Conservation (phyloP, 2,329 filamentous ascomycete species). For the Botrytis pseudocinerea region DNA sequence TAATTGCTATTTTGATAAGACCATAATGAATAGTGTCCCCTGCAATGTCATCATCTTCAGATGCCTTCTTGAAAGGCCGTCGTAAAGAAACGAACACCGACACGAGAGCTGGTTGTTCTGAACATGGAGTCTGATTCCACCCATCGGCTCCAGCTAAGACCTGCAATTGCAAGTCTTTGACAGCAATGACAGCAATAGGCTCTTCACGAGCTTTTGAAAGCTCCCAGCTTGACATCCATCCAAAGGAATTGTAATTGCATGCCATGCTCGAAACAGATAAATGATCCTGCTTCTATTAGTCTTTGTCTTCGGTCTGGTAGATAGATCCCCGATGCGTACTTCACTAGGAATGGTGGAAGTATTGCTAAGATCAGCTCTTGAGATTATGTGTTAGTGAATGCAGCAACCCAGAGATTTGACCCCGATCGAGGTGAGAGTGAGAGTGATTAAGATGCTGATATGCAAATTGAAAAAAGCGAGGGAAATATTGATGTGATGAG, state of each 20-base stretch:
- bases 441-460: not conserved
- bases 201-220: not conserved
- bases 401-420: not conserved
- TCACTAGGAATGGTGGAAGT: not conserved
- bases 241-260: accelerated
- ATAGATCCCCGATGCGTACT: not conserved
- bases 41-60: conserved; percentile 59
- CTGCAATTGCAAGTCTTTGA: conserved; percentile 1
- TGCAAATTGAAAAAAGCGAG: not conserved
- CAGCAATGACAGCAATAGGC: conserved; percentile 6
- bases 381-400: not conserved
- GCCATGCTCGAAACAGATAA: not conserved
- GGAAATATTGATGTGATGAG: not conserved
- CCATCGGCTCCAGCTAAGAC: conserved; percentile 50
- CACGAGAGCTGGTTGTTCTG: conserved; percentile 62
- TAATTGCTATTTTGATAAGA: conserved; percentile 64
- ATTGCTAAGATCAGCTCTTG: not conserved
- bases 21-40: conserved; percentile 77
- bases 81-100: conserved; percentile 60
- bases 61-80: conserved; percentile 57
- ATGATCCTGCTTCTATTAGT: not conserved
- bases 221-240: not conserved
- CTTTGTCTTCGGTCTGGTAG: not conserved
- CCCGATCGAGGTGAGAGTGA: not conserved
- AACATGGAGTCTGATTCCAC: conserved; percentile 51